A percentile compares a stretch with the other conserved stretches of the same genome.
These are phyloP conservation scores for Filosporella fistucella DNA, from an alignment of 495 filamentous ascomycete species.

Conservation along the genomic window DNA sequence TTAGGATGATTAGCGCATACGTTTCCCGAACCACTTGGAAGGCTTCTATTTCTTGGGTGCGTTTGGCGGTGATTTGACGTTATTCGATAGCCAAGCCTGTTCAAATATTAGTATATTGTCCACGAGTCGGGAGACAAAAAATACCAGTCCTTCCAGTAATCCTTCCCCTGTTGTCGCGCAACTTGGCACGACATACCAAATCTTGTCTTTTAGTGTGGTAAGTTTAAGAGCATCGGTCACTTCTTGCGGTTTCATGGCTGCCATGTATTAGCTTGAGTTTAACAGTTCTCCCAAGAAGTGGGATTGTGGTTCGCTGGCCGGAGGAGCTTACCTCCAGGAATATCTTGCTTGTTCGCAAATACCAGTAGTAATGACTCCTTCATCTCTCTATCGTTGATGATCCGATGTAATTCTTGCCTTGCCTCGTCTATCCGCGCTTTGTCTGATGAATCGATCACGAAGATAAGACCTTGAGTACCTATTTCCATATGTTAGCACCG, in stretches of 20 bases:
- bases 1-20: too few species aligned
- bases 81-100: conserved; percentile 87
- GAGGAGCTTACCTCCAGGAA: conserved; percentile 63
- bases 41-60: conserved; percentile 42
- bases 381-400: conserved; percentile 98
- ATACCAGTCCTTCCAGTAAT: conserved; percentile 86
- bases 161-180: conserved; percentile 92
- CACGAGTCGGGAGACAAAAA: conserved; percentile 22
- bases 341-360: conserved; percentile 98
- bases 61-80: conserved; percentile 72
- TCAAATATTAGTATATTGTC: not conserved
- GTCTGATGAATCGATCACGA: conserved; percentile 93
- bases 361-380: conserved; percentile 90
- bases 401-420: conserved; percentile 81
- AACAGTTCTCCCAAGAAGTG: not conserved
- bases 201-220: conserved; percentile 80
- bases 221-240: conserved; percentile 83
- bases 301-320: not conserved
- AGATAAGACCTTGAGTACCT: conserved; percentile 96
- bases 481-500: conserved; percentile 9
- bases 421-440: conserved; percentile 85
- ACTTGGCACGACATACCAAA: conserved; percentile 95
- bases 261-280: not conserved
- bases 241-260: conserved; percentile 83
- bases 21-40: not conserved